phyloP scores from a whole-genome alignment of 805 yeast species.

The Hanseniaspora vineae region DNA sequence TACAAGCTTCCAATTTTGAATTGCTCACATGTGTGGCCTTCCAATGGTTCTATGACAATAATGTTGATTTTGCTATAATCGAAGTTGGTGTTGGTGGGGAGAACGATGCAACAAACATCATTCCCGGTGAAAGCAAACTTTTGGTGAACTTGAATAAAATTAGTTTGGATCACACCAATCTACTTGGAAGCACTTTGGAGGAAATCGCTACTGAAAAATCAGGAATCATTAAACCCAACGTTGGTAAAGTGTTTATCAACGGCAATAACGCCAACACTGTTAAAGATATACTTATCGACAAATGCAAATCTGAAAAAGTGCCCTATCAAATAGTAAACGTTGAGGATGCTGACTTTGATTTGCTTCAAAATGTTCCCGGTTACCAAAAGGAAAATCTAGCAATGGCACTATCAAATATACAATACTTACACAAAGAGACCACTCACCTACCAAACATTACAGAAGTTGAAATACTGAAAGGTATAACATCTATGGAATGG shows the following conservation, averaged over 20 bases:
- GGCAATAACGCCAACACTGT: slow-evolving; percentile 46
- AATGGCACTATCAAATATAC: slow-evolving; percentile 48
- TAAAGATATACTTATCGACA: slow-evolving; percentile 29
- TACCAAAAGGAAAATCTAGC: slow-evolving; percentile 64
- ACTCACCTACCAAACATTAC: slow-evolving; percentile 18
- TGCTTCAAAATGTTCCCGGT: slow-evolving; percentile 35
- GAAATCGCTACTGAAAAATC: slow-evolving; percentile 73
- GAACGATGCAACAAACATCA: slow-evolving; percentile 77
- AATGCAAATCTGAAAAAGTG: slow-evolving; percentile 25
- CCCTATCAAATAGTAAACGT: slow-evolving; percentile 15
- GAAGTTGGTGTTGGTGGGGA: slow-evolving; percentile 94
- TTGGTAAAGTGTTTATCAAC: slow-evolving; percentile 56
- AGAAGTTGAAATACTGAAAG: slow-evolving; percentile 28
- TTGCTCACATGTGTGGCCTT: slow-evolving; percentile 75
- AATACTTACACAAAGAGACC: slow-evolving; percentile 18
- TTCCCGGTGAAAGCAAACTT: slow-evolving; percentile 34
- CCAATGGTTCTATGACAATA: slow-evolving; percentile 46
- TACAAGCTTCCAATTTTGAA: slow-evolving; percentile 84
- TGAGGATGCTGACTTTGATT: slow-evolving; percentile 5
- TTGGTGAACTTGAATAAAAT: slow-evolving; percentile 73
- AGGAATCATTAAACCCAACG: slow-evolving; percentile 56
- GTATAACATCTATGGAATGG: slow-evolving; percentile 54
- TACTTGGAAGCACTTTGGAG: slow-evolving; percentile 53
- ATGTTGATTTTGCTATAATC: slow-evolving; percentile 65
- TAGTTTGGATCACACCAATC: slow-evolving; percentile 71